A percentile compares a stretch with the other conserved stretches of the same genome.
Conservation (phyloP, 495 filamentous ascomycete genomes). For the Poronia punctata region DNA sequence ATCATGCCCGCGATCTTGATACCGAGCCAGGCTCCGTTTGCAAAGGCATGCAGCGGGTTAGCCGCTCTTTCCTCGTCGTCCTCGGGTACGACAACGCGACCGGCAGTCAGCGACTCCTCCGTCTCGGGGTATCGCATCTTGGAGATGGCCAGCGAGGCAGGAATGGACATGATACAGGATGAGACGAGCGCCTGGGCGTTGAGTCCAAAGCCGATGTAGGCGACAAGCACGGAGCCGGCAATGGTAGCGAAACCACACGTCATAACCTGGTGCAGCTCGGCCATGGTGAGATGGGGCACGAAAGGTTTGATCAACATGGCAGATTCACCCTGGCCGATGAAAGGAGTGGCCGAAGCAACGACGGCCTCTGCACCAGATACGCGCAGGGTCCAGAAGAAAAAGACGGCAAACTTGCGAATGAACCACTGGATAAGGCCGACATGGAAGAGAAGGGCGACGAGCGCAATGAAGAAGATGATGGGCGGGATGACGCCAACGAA, state of each 20-base stretch:
- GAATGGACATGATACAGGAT: slow-evolving; percentile 90
- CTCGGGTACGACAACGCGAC: slow-evolving; percentile 69
- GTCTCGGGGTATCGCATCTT: slow-evolving; percentile 86
- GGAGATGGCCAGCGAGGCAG: slow-evolving; percentile 75
- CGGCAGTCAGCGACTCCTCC: slow-evolving; percentile 75
- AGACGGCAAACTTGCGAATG: slow-evolving; percentile 72
- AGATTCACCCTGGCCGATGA: slow-evolving; percentile 90
- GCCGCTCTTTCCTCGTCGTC: slow-evolving; percentile 61
- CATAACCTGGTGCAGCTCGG: slow-evolving; percentile 90
- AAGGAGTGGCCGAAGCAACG: slow-evolving; percentile 87
- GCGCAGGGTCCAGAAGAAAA: slow-evolving; percentile 84
- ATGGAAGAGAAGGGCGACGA: slow-evolving; percentile 79
- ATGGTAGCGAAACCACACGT: slow-evolving; percentile 61
- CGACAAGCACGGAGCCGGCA: slow-evolving; percentile 68
- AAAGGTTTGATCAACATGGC: slow-evolving; percentile 88
- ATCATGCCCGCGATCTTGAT: slow-evolving; percentile 88
- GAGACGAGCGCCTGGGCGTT: slow-evolving; percentile 82
- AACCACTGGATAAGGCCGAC: slow-evolving; percentile 78
- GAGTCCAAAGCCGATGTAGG: slow-evolving; percentile 72
- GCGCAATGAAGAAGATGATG: slow-evolving; percentile 87
- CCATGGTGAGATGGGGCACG: slow-evolving; percentile 70
- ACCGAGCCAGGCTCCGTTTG: slow-evolving; percentile 81
- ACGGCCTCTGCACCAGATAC: slow-evolving; percentile 94
- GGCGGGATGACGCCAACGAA: slow-evolving; percentile 66
- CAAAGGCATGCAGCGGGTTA: slow-evolving; percentile 79